Base-by-base conservation (phyloP, 495 filamentous ascomycete species). In the Penicillium waksmanii region DNA sequence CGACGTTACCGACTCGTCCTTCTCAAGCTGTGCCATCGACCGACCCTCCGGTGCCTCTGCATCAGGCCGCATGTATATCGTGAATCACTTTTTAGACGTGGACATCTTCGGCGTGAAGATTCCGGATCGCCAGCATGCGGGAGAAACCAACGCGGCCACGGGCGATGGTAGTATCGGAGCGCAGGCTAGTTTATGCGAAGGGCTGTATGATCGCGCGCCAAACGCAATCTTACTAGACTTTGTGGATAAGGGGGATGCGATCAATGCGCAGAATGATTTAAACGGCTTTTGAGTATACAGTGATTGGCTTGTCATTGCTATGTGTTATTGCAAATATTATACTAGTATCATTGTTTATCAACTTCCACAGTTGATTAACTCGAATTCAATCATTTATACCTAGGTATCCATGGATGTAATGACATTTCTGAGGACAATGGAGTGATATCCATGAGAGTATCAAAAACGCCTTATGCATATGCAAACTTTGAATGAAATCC, bases 151-250 rank as follows among this genome's bases (percentile, higher is more conserved):
- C 55, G 80, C 77, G 5, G 74, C 64, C 11, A 75, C 66, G 0
- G 80, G 79, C 1, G 68, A 64, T 1, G 85, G 86, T 1, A 84
- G 85, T 60, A 76, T 91, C 42, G 85, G 87, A 0, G 70, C 75
- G 31, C 85, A 91, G 56, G 78, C 79, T 8, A 64, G 73, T 36
- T 60, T 69, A 27, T 91, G 89, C 59, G 60, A 73, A 34, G 69
- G 57, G 2, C 34, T 85, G 61, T 89, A 87, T 82, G 78, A 75
- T 2, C 64, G 64, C 47, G 78, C 73, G 61, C 87, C 87, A 11
- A 81, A 79, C 51, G 87, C 86, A 42, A 72, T 89, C 35, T 72
- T 91, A 33, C 80, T 88, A 17, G 88, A 92, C 71, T 91, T 90
- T 72, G 86, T 81, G 50, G 84, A 88, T 67, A 67, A 82, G 48